These are phyloP conservation scores for Claviceps quebecensis DNA, from an alignment of 2,329 filamentous ascomycete species.

Conservation along the genomic window DNA sequence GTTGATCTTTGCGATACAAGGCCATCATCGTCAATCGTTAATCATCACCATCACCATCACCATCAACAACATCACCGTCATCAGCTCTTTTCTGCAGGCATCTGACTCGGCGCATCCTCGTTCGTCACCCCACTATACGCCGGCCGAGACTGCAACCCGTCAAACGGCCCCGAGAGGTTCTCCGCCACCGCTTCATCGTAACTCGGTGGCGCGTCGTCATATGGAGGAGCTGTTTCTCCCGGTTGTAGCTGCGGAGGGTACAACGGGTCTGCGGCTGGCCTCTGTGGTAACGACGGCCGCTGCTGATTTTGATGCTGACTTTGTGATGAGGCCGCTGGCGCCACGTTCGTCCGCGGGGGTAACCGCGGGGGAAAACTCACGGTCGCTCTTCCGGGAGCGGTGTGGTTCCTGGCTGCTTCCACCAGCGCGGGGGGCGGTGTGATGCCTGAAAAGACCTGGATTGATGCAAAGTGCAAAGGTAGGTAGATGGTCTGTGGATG, in stretches of 20 bases:
- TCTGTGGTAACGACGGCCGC: constrained; percentile 12
- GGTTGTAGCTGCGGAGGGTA: constrained; percentile 42
- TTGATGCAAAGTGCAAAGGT: constrained; percentile 58
- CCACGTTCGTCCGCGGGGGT: constrained; percentile 20
- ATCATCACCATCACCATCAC: not conserved
- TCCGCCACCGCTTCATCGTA: constrained; percentile 89
- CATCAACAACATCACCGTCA: not conserved
- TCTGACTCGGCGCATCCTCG: constrained; percentile 42
- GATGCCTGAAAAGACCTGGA: constrained; percentile 80
- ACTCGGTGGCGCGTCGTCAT: constrained; percentile 77
- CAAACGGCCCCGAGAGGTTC: constrained; percentile 53
- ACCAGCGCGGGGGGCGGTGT: constrained; percentile 65
- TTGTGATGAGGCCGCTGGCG: constrained; percentile 11
- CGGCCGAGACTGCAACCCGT: constrained; percentile 45
- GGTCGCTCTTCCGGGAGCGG: constrained; percentile 26
- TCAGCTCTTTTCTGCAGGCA: constrained; percentile 28
- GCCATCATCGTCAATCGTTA: not conserved
- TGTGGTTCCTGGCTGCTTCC: constrained; percentile 32
- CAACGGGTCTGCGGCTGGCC: constrained; percentile 31
- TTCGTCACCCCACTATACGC: constrained; percentile 53
- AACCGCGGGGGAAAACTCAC: constrained; percentile 20
- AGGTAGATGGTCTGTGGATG: constrained; percentile 54
- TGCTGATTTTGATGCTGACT: constrained; percentile 4
- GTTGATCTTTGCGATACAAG: not conserved
- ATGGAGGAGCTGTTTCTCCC: constrained; percentile 28